Evolutionary conservation across 495 filamentous ascomycete species (phyloP).

Genomic region (Thozetella sp.): DNA sequence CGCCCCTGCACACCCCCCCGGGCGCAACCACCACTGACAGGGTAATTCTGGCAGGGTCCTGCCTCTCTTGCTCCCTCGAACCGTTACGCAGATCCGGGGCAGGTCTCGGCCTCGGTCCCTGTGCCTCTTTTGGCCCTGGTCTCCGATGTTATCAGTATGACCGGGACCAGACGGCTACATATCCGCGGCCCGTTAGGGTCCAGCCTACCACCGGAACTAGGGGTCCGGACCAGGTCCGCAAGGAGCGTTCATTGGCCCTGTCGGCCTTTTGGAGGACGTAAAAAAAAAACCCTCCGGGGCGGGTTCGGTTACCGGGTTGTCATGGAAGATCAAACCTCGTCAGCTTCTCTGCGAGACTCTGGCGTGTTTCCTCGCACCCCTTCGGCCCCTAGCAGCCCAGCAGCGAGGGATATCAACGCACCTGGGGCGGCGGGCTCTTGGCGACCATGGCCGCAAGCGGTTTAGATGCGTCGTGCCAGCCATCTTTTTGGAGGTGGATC

Average conservation of each 20-base stretch:
- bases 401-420: no score
- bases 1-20: no score
- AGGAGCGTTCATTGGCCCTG: neutral
- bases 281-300: constrained; percentile 1
- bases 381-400: no score
- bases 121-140: constrained; percentile 18
- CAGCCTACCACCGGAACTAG: constrained; percentile 8
- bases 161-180: constrained; percentile 20
- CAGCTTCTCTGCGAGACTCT: neutral
- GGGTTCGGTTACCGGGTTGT: neutral
- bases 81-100: constrained; percentile 22
- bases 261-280: no score
- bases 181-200: constrained; percentile 29
- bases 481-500: constrained; percentile 1
- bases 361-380: neutral
- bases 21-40: no score
- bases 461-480: no score
- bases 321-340: neutral
- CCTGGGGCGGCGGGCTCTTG: no score
- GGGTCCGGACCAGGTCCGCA: constrained; percentile 23
- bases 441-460: no score
- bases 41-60: neutral
- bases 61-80: neutral
- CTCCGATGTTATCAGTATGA: constrained; percentile 19
- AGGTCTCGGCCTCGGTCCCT: constrained; percentile 15